phyloP scores from a whole-genome alignment of 139 green algal species.

The Klebsormidium nitens region DNA sequence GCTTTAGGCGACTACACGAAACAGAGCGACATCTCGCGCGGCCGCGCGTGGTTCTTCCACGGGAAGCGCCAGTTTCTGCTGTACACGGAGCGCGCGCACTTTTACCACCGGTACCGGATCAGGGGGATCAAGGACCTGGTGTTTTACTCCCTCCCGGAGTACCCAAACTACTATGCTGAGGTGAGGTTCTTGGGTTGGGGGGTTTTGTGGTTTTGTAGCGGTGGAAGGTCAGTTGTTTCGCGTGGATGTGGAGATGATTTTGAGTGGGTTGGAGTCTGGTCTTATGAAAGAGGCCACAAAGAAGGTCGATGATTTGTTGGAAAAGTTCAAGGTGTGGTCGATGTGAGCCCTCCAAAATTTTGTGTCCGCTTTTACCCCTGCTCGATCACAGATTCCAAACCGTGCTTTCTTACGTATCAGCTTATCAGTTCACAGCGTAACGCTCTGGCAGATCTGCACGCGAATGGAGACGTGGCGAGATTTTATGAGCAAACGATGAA shows the following conservation, averaged over 20 bases:
- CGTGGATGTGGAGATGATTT: background rate
- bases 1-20: conserved; percentile 63
- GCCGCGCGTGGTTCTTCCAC: conserved; percentile 69
- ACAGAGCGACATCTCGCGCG: conserved; percentile 56
- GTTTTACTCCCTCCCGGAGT: conserved; percentile 29
- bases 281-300: background rate
- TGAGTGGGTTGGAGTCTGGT: background rate
- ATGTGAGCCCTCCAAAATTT: background rate
- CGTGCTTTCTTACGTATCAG: too few relatives aligned
- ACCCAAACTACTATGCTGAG: conserved; percentile 39
- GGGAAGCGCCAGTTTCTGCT: conserved; percentile 68
- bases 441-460: too few relatives aligned
- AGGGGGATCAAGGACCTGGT: conserved; percentile 35
- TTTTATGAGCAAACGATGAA: too few relatives aligned
- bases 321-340: background rate
- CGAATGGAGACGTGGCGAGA: too few relatives aligned
- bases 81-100: conserved; percentile 92
- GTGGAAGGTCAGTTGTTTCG: background rate
- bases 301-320: background rate
- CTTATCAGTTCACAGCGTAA: too few relatives aligned
- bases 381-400: too few relatives aligned
- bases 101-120: conserved; percentile 72
- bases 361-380: background rate
- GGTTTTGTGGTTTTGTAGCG: background rate
- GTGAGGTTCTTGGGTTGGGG: conserved; percentile 2